phyloP scores from a whole-genome alignment of 73 alveolate species.

The Paramecium sexaurelia region DNA sequence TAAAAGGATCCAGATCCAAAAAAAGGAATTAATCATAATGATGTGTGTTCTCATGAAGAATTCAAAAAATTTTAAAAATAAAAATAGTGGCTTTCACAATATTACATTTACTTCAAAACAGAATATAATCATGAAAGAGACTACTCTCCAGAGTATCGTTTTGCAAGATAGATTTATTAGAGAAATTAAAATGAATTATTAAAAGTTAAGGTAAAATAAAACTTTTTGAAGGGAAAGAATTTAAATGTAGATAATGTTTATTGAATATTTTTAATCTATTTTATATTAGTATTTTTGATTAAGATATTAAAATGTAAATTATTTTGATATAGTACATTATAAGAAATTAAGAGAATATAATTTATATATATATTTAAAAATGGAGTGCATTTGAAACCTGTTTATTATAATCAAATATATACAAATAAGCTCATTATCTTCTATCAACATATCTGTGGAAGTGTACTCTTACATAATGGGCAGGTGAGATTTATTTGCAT shows the following conservation, averaged over 20 bases:
- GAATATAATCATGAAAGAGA: not conserved
- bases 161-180: not conserved
- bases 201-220: not conserved
- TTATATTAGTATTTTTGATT: too few relatives aligned
- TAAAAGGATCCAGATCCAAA: not conserved
- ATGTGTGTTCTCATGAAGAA: not conserved
- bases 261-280: too few relatives aligned
- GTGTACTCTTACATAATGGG: slow-evolving; percentile 13
- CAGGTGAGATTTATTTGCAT: not conserved
- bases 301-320: too few relatives aligned
- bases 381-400: not conserved
- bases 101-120: not conserved
- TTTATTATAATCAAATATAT: not conserved
- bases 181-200: not conserved
- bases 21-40: not conserved
- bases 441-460: slow-evolving; percentile 8
- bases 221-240: not conserved
- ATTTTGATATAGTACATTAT: too few relatives aligned
- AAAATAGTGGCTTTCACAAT: not conserved
- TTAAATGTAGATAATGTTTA: not conserved
- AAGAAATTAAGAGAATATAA: too few relatives aligned
- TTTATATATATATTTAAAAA: too few relatives aligned
- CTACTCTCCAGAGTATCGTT: not conserved
- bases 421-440: not conserved
- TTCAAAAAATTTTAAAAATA: not conserved